Conservation (phyloP, 805 yeast genomes). For the Candida maris region DNA sequence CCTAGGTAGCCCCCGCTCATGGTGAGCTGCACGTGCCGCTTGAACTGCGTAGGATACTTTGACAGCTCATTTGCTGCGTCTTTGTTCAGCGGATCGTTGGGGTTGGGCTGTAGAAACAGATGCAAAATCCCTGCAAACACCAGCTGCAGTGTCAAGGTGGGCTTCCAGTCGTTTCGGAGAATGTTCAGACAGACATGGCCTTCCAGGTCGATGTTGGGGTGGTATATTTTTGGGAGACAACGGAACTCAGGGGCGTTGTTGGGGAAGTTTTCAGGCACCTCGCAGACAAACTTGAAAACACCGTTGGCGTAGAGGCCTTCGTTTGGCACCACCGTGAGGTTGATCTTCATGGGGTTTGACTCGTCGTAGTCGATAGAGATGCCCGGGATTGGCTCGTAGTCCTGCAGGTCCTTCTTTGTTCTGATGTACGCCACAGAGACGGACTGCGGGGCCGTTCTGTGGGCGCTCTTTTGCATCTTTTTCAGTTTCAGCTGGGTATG, state of each 20-base stretch:
- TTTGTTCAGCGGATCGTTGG: conserved; percentile 88
- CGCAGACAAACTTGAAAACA: conserved; percentile 61
- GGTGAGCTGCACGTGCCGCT: conserved; percentile 50
- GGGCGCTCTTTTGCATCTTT: conserved; percentile 28
- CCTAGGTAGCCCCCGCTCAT: conserved; percentile 74
- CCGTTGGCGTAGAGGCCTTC: conserved; percentile 76
- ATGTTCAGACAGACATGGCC: conserved; percentile 93
- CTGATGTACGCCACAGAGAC: conserved; percentile 64
- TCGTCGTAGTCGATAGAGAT: conserved; percentile 49
- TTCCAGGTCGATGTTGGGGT: conserved; percentile 86
- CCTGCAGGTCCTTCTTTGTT: conserved; percentile 72
- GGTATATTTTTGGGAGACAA: conserved; percentile 72
- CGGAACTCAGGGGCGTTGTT: conserved; percentile 88
- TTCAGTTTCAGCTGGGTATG: conserved; percentile 30
- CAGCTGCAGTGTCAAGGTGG: conserved; percentile 78
- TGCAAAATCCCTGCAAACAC: conserved; percentile 82
- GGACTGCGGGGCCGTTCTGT: conserved; percentile 12
- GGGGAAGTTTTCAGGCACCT: conserved; percentile 71
- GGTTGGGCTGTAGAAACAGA: conserved; percentile 84
- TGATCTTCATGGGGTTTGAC: conserved; percentile 58
- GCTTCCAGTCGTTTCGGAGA: conserved; percentile 93
- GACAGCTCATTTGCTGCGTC: conserved; percentile 69
- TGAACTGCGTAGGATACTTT: conserved; percentile 46
- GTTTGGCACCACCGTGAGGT: conserved; percentile 55
- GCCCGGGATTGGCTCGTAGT: conserved; percentile 54